Evolutionary conservation across 495 filamentous ascomycete genomes (phyloP).

Genomic region (Penicillium verhagenii): DNA sequence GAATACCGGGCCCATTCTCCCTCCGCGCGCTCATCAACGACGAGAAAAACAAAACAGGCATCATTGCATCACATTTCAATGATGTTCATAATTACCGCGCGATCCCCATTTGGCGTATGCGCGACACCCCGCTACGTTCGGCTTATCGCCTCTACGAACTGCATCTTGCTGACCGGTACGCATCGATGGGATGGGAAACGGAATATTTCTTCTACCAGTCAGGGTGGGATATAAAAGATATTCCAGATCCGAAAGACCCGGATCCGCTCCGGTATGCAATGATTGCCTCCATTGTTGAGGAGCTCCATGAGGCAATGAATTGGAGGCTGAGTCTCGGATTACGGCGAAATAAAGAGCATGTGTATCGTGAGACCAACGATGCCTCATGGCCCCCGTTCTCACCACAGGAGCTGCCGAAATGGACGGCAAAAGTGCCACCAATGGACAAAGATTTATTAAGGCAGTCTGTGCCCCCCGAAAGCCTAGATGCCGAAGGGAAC

Average conservation of each 20-base stretch:
- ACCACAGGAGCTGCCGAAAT: conserved; percentile 19
- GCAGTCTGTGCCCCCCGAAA: conserved; percentile 13
- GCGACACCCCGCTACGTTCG: conserved; percentile 38
- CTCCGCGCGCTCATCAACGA: conserved; percentile 3
- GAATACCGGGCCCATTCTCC: conserved; percentile 19
- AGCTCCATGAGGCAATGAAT: conserved; percentile 37
- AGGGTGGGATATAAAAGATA: conserved; percentile 25
- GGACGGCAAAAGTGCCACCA: conserved; percentile 21
- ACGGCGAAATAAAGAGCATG: conserved; percentile 26
- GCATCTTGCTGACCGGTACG: conserved; percentile 23
- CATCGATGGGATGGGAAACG: conserved; percentile 28
- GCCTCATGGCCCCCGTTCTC: conserved; percentile 26
- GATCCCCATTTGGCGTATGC: conserved; percentile 35
- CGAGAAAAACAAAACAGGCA: conserved; percentile 11
- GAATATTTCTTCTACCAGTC: conserved; percentile 40
- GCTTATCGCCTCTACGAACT: conserved; percentile 42
- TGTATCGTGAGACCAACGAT: conserved; percentile 23
- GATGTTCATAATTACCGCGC: conserved; percentile 17
- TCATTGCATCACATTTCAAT: conserved; percentile 22
- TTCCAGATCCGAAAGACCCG: conserved; percentile 34
- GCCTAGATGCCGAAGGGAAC: conserved; percentile 18
- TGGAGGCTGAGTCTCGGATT: conserved; percentile 38
- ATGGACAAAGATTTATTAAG: conserved; percentile 20
- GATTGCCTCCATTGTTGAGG: conserved; percentile 36
- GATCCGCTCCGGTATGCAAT: conserved; percentile 41